Evolutionary conservation across 106 monocot genomes (phyloP).

Genomic region (Apostasia ramifera): DNA sequence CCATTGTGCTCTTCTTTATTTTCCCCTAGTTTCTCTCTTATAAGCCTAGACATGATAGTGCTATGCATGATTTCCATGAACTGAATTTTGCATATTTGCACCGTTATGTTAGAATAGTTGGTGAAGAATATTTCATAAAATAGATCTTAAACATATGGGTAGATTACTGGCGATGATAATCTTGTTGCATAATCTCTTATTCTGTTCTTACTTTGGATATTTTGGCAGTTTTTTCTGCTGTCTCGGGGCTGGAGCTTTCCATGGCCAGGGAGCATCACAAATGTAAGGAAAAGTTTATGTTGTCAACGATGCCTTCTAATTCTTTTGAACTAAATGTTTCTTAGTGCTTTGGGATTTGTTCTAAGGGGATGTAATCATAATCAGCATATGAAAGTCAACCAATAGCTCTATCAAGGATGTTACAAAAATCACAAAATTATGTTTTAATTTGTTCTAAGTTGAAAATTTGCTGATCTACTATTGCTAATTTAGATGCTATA

Average conservation of each 20-base stretch:
- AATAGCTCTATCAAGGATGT: too few relatives aligned
- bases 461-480: too few relatives aligned
- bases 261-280: constrained; percentile 85
- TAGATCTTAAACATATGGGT: too few relatives aligned
- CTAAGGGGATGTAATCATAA: neutral
- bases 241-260: constrained; percentile 88
- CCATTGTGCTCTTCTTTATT: neutral
- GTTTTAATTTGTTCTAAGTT: too few relatives aligned
- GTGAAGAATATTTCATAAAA: neutral
- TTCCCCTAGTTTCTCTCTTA: neutral
- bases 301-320: neutral
- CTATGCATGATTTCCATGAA: too few relatives aligned
- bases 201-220: neutral
- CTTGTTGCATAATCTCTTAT: constrained; percentile 1
- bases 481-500: too few relatives aligned
- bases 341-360: neutral
- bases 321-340: neutral
- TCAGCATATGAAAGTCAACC: too few relatives aligned
- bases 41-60: too few relatives aligned
- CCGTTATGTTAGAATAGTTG: too few relatives aligned
- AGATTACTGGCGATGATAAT: too few relatives aligned
- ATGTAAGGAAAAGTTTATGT: constrained; percentile 43
- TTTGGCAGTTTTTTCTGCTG: constrained; percentile 82
- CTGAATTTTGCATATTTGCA: too few relatives aligned
- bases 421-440: too few relatives aligned